Evolutionary conservation across 1,284 basidiomycete genomes (phyloP), one percentile per base, ranked within the genome.

Genomic region (Anthracocystis setariae): DNA sequence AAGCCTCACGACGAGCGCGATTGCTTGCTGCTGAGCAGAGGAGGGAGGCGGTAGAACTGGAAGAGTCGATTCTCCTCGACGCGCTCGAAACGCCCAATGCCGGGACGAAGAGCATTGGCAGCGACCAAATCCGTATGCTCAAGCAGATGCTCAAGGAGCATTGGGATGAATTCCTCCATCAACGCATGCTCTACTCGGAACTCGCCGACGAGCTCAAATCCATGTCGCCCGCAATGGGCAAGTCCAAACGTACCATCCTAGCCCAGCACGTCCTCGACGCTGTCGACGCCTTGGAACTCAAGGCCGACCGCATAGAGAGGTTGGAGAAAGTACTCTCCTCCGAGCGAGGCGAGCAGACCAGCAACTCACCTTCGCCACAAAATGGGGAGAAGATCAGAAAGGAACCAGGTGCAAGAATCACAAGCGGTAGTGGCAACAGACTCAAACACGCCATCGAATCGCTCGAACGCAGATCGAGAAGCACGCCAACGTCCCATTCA

Each of bases 201-300:
- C 70, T 82, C 18, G 80, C 80, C 2, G 80, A 82, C 39, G 80
- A 82, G 54, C 57, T 81, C 20, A 82, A 82, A 50, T 24, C 43
- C 20, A 53, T 82, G 42, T 55, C 65, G 39, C 79, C 79, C 2
- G 24, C 21, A 5, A 82, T 82, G 79, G 53, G 58, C 23, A 46
- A 49, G 29, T 52, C 49, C 0, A 78, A 76, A 45, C 51, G 80
- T 8, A 47, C 58, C 20, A 79, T 81, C 33, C 52, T 82, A 18
- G 77, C 76, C 2, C 61, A 74, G 23, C 79, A 81, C 49, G 73
- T 82, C 5, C 46, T 81, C 13, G 78, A 79, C 35, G 76, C 76
- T 8, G 79, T 82, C 20, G 80, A 82, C 48, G 4, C 53, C 33
- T 56, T 82, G 12, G 80, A 82, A 69, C 43, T 71, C 18, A 75